These are phyloP conservation scores for Thermomucor indicae-seudaticae DNA, from an alignment of 371 early-diverging fungal genomes.

Conservation along the genomic window DNA sequence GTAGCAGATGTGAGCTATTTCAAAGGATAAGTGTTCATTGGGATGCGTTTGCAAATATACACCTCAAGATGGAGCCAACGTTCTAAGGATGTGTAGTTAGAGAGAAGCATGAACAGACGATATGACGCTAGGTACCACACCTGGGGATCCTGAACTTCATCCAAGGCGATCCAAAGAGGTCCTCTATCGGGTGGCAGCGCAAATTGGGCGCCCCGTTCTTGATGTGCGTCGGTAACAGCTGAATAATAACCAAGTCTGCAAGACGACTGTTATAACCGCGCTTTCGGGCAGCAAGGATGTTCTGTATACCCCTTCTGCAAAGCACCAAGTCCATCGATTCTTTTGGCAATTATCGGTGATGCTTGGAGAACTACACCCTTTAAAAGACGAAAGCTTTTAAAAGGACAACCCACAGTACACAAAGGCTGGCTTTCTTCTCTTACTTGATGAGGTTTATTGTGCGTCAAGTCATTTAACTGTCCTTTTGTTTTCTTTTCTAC, in stretches of 20 bases:
- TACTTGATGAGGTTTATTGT: constrained; percentile 26
- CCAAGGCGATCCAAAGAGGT: constrained; percentile 52
- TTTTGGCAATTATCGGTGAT: too few species aligned
- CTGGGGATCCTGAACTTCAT: constrained; percentile 65
- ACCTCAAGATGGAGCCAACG: constrained; percentile 58
- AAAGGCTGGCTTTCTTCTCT: not conserved
- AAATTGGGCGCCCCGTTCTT: too few species aligned
- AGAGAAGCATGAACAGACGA: too few species aligned
- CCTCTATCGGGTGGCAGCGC: too few species aligned
- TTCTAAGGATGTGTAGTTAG: constrained; percentile 37
- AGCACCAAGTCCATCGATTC: too few species aligned
- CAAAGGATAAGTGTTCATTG: not conserved
- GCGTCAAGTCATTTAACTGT: constrained; percentile 18
- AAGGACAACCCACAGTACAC: not conserved
- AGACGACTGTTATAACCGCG: not conserved
- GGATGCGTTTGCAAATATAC: too few species aligned
- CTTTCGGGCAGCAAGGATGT: not conserved
- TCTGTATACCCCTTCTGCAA: not conserved
- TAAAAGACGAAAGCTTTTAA: not conserved
- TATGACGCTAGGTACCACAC: too few species aligned
- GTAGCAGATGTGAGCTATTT: too few species aligned
- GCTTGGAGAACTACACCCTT: too few species aligned
- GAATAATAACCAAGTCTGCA: not conserved
- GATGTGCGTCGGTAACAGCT: not conserved
- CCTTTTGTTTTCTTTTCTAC: constrained; percentile 15